Percentiles rank a stretch among this genome's conserved stretches.
Evolutionary conservation across 169 alveolate genomes (phyloP).

Genomic region (Plasmodium malariae): DNA sequence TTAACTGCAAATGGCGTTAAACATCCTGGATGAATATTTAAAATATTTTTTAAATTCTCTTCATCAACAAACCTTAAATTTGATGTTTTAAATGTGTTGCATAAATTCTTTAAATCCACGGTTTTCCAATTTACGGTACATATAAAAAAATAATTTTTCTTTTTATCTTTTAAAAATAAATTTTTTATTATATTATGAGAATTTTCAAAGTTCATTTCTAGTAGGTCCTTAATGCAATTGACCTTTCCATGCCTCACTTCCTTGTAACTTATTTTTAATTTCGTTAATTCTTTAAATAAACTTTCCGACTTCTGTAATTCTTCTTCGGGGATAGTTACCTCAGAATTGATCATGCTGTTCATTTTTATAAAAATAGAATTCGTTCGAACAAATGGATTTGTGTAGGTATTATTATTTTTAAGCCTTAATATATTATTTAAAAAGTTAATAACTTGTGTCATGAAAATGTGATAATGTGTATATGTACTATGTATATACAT

Average conservation of each 20-base stretch:
- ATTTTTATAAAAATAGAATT: constrained; percentile 26
- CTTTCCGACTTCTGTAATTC: constrained; percentile 25
- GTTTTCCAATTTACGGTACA: constrained; percentile 76
- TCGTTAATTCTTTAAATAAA: constrained; percentile 42
- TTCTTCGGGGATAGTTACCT: constrained; percentile 34
- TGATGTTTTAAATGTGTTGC: constrained; percentile 80
- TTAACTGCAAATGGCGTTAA: constrained; percentile 87
- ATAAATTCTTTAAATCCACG: constrained; percentile 80
- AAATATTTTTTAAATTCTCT: constrained; percentile 78
- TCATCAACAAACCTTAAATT: constrained; percentile 87
- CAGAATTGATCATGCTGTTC: constrained; percentile 15
- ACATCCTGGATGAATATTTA: constrained; percentile 83
- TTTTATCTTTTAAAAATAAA: constrained; percentile 82
- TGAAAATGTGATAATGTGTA: not conserved
- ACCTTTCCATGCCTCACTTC: constrained; percentile 76
- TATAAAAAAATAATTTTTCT: constrained; percentile 77
- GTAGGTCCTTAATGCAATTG: constrained; percentile 61
- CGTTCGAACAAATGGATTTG: not conserved
- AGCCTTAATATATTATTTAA: not conserved
- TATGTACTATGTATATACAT: too few species aligned
- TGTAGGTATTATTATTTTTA: not conserved
- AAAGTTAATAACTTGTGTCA: not conserved
- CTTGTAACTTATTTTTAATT: constrained; percentile 62
- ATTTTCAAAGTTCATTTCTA: constrained; percentile 54
- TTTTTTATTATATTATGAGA: constrained; percentile 69